These are phyloP conservation scores for Pharnaceum exiguum DNA, from an alignment of 148 eudicot genomes.

Conservation along the genomic window DNA sequence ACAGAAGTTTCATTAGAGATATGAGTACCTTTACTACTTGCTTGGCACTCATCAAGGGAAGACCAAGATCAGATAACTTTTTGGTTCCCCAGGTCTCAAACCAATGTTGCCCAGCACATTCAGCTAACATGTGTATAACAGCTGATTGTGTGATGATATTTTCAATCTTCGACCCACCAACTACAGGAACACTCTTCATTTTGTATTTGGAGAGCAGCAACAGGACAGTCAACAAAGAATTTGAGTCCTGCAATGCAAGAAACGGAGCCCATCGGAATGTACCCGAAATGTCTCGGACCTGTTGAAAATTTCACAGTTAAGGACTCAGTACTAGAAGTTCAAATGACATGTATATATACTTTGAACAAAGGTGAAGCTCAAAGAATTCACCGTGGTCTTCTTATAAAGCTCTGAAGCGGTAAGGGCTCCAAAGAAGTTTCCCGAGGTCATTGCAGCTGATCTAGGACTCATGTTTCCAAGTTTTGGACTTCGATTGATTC, in stretches of 20 bases:
- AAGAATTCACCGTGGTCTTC: constrained; percentile 56
- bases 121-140: constrained; percentile 93
- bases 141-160: constrained; percentile 87
- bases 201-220: constrained; percentile 85
- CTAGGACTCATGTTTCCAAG: constrained; percentile 56
- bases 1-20: neutral
- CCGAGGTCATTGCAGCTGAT: constrained; percentile 70
- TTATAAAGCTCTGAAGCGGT: constrained; percentile 85
- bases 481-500: constrained; percentile 41
- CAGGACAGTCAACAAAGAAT: constrained; percentile 85
- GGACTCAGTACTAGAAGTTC: neutral
- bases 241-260: constrained; percentile 81
- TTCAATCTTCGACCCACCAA: constrained; percentile 71
- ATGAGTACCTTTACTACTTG: constrained; percentile 50
- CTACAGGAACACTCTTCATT: constrained; percentile 94
- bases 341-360: neutral
- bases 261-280: constrained; percentile 97
- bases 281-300: constrained; percentile 90
- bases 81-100: constrained; percentile 84
- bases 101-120: constrained; percentile 92
- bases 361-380: neutral
- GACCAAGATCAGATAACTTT: constrained; percentile 69
- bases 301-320: constrained; percentile 15
- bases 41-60: constrained; percentile 65
- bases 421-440: constrained; percentile 77